Evolutionary conservation across 306 rosid genomes (phyloP).

Genomic region (Abrus pulchellus): DNA sequence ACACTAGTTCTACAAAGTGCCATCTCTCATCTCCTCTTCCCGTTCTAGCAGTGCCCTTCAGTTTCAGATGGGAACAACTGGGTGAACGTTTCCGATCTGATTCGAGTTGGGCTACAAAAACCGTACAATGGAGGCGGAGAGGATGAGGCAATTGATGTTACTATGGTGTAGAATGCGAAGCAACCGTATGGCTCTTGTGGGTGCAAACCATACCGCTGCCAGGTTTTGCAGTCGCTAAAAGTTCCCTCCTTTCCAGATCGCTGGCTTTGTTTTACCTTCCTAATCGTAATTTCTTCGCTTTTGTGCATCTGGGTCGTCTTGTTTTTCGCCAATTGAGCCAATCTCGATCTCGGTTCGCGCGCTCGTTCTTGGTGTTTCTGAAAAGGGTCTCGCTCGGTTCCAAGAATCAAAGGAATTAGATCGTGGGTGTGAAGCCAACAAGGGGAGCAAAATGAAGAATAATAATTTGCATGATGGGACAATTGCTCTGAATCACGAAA

Average conservation of each 20-base stretch:
- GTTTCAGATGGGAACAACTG: slow-evolving; percentile 49
- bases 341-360: background rate
- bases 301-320: slow-evolving; percentile 51
- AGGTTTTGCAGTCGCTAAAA: slow-evolving; percentile 77
- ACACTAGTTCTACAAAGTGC: too few species aligned
- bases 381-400: background rate
- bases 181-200: slow-evolving; percentile 72
- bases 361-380: background rate
- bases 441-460: slow-evolving; percentile 43
- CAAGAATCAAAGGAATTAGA: slow-evolving; percentile 39
- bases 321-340: slow-evolving; percentile 16
- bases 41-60: background rate
- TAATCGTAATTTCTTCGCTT: background rate
- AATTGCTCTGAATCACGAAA: slow-evolving; percentile 48
- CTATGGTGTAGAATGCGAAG: slow-evolving; percentile 59
- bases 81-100: slow-evolving; percentile 27
- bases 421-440: slow-evolving; percentile 33
- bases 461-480: slow-evolving; percentile 47
- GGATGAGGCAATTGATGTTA: slow-evolving; percentile 59
- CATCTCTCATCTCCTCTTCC: background rate
- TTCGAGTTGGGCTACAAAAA: background rate
- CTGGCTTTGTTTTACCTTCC: background rate
- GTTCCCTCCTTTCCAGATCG: background rate
- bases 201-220: slow-evolving; percentile 84
- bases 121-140: slow-evolving; percentile 63